These are phyloP conservation scores for Phytophthora megakarya DNA, from an alignment of 352 stramenopile genomes.

Conservation along the genomic window DNA sequence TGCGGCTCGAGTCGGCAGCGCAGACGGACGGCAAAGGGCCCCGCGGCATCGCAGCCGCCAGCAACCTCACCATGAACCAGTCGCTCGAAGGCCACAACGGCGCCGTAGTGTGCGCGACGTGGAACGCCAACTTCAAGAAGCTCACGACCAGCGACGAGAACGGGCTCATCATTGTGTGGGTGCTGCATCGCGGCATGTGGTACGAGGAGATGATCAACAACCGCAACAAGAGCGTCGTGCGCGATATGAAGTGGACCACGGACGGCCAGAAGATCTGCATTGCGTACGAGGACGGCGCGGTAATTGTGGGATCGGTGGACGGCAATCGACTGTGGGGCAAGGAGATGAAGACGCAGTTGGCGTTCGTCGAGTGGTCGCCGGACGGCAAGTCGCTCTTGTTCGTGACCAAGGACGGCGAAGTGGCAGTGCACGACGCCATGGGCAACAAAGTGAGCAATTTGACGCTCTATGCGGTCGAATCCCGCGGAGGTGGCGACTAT, in stretches of 20 bases:
- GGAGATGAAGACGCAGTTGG: slow-evolving; percentile 91
- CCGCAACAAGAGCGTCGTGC: slow-evolving; percentile 93
- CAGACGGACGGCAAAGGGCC: slow-evolving; percentile 73
- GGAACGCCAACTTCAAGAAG: slow-evolving; percentile 95
- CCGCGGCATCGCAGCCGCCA: slow-evolving; percentile 83
- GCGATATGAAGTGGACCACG: slow-evolving; percentile 95
- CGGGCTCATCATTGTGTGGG: slow-evolving; percentile 96
- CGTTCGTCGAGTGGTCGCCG: slow-evolving; percentile 94
- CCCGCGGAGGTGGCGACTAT: slow-evolving; percentile 49
- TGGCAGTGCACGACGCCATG: slow-evolving; percentile 87
- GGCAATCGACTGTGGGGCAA: slow-evolving; percentile 95
- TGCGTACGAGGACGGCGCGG: slow-evolving; percentile 93
- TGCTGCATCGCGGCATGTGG: slow-evolving; percentile 93
- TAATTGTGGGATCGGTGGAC: slow-evolving; percentile 95
- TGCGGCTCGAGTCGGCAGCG: slow-evolving; percentile 85
- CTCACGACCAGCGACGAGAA: slow-evolving; percentile 95
- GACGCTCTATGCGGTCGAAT: slow-evolving; percentile 78
- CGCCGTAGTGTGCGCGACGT: slow-evolving; percentile 90
- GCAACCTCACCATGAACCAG: slow-evolving; percentile 95
- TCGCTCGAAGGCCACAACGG: slow-evolving; percentile 93
- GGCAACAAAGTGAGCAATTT: slow-evolving; percentile 88
- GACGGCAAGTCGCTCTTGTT: slow-evolving; percentile 91
- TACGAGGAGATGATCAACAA: slow-evolving; percentile 98
- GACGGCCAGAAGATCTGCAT: slow-evolving; percentile 96
- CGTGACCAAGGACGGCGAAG: slow-evolving; percentile 82